phyloP scores from a whole-genome alignment of 169 alveolate species.

The Cryptosporidium tyzzeri region DNA sequence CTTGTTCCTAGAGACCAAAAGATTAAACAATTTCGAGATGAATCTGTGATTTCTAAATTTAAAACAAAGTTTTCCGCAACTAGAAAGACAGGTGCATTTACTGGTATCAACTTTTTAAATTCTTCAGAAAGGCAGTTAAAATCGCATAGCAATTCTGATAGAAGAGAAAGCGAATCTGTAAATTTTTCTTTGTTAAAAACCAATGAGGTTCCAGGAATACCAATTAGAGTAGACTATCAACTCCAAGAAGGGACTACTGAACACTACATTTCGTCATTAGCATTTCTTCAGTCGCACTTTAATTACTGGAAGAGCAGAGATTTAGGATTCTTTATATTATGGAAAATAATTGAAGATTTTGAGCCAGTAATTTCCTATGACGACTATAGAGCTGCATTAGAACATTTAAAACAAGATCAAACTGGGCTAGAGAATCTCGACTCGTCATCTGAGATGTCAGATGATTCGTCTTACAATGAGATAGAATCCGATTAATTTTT shows the following conservation, averaged over 20 bases:
- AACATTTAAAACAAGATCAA: constrained; percentile 68
- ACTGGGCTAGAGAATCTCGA: background rate
- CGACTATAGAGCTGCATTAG: constrained; percentile 58
- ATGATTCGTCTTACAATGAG: constrained; percentile 21
- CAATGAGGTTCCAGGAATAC: constrained; percentile 54
- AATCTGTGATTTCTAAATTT: constrained; percentile 77
- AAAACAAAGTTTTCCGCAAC: constrained; percentile 77
- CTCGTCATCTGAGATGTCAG: constrained; percentile 18
- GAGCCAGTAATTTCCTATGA: constrained; percentile 68
- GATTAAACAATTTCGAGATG: constrained; percentile 78
- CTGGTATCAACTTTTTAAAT: background rate
- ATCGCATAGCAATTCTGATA: constrained; percentile 35
- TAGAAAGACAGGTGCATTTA: constrained; percentile 10
- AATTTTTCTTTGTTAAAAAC: constrained; percentile 50
- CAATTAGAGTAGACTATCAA: constrained; percentile 81
- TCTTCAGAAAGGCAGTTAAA: constrained; percentile 16
- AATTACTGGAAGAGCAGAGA: constrained; percentile 87
- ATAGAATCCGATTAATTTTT: constrained; percentile 2
- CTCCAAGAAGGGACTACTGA: constrained; percentile 89
- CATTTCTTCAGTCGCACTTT: constrained; percentile 86
- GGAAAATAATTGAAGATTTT: constrained; percentile 72
- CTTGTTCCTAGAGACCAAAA: constrained; percentile 78
- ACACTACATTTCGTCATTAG: constrained; percentile 86
- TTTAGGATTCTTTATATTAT: constrained; percentile 82
- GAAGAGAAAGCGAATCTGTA: constrained; percentile 51